Conservation (phyloP, 2,329 filamentous ascomycete species). For the Diaporthe citrichinensis region DNA sequence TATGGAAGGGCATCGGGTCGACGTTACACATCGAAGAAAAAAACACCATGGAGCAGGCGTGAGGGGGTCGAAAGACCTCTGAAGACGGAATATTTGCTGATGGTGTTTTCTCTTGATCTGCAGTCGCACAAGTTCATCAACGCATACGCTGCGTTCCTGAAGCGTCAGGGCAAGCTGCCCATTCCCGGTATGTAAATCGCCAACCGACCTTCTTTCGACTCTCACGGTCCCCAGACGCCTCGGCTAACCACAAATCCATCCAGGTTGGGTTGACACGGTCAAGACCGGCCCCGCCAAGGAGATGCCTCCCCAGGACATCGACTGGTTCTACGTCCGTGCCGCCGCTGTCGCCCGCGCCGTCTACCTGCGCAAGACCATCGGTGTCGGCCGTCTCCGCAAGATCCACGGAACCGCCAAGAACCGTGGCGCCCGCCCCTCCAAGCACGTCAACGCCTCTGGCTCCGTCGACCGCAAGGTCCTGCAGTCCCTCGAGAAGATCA, state of each 20-base stretch:
- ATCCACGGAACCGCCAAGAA: conserved; percentile 98
- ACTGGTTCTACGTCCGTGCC: conserved; percentile 95
- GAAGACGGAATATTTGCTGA: conserved; percentile 80
- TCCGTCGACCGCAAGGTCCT: conserved; percentile 97
- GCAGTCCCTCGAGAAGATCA: conserved; percentile 99
- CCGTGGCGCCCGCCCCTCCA: conserved; percentile 89
- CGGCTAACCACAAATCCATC: conserved; percentile 12
- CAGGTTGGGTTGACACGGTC: conserved; percentile 99
- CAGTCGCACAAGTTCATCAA: conserved; percentile 92
- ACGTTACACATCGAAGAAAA: conserved; percentile 44
- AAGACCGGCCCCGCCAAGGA: conserved; percentile 98
- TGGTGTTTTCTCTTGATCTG: conserved; percentile 55
- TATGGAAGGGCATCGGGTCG: conserved; percentile 44
- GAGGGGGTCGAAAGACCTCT: conserved; percentile 81
- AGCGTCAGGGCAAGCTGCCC: conserved; percentile 93
- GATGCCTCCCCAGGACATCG: conserved; percentile 96
- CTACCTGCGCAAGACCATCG: conserved; percentile 99
- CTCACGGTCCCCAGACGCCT: neutral
- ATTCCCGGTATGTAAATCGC: conserved; percentile 79
- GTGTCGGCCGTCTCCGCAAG: conserved; percentile 97
- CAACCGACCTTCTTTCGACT: neutral
- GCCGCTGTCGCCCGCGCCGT: conserved; percentile 97
- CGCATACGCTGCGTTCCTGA: conserved; percentile 89
- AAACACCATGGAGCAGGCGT: conserved; percentile 70
- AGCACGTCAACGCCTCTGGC: conserved; percentile 96